phyloP scores from a whole-genome alignment of 345 rosid genomes.

The Euphorbia tirucalli region DNA sequence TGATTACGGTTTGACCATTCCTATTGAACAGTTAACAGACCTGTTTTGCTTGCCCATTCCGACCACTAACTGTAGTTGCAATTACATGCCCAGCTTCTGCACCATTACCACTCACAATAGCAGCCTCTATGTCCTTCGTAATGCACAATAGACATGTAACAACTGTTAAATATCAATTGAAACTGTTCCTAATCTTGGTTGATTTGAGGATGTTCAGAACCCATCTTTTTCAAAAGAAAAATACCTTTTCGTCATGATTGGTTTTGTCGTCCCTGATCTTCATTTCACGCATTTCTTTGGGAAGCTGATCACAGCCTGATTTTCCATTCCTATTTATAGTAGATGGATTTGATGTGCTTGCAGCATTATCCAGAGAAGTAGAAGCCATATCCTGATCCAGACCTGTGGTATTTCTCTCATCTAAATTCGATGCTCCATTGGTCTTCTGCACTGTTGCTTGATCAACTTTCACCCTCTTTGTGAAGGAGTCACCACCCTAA shows the following conservation, averaged over 20 bases:
- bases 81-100: constrained; percentile 87
- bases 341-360: constrained; percentile 48
- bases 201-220: background rate
- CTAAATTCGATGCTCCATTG: constrained; percentile 35
- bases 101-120: constrained; percentile 69
- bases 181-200: background rate
- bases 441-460: constrained; percentile 42
- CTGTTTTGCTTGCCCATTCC: constrained; percentile 92
- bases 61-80: constrained; percentile 76
- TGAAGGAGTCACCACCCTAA: constrained; percentile 70
- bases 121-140: constrained; percentile 59
- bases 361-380: constrained; percentile 47
- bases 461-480: constrained; percentile 76
- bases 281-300: constrained; percentile 60
- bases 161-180: background rate
- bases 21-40: constrained; percentile 31
- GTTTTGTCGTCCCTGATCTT: constrained; percentile 55
- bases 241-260: constrained; percentile 59
- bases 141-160: constrained; percentile 9
- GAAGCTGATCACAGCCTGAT: constrained; percentile 56
- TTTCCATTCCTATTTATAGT: constrained; percentile 35
- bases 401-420: constrained; percentile 45
- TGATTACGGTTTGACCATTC: background rate
- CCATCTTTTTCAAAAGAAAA: background rate
- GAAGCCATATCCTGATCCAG: constrained; percentile 57